phyloP scores from a whole-genome alignment of 1,284 basidiomycete species.

The Cryptococcus floricola region DNA sequence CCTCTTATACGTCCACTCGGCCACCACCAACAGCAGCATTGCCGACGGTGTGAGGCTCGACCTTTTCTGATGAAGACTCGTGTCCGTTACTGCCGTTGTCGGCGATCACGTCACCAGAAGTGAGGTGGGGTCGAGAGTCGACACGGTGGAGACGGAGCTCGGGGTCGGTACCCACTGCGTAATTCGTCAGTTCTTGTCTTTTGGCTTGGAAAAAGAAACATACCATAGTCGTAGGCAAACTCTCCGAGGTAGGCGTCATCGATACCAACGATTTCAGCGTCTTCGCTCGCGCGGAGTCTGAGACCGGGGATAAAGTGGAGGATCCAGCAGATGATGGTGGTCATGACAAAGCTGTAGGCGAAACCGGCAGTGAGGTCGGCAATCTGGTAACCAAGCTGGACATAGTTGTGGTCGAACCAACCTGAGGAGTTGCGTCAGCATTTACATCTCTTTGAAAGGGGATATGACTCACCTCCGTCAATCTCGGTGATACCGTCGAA shows the following conservation, averaged over 20 bases:
- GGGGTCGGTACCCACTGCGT: constrained; percentile 54
- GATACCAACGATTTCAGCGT: constrained; percentile 85
- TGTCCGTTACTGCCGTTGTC: constrained; percentile 1
- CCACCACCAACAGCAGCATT: constrained; percentile 25
- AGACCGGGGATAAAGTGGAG: constrained; percentile 90
- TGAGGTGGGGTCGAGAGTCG: constrained; percentile 29
- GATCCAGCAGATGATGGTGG: constrained; percentile 80
- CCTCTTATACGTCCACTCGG: constrained; percentile 20
- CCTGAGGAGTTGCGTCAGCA: background rate
- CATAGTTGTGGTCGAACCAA: constrained; percentile 55
- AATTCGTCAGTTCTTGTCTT: background rate
- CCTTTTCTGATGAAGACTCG: constrained; percentile 10
- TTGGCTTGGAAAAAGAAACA: constrained; percentile 21
- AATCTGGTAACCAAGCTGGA: constrained; percentile 69
- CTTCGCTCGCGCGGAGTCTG: constrained; percentile 71
- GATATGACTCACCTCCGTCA: constrained; percentile 78
- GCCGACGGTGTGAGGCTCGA: constrained; percentile 9
- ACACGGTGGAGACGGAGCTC: constrained; percentile 52
- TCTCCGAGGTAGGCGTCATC: constrained; percentile 94
- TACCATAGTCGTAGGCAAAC: constrained; percentile 86
- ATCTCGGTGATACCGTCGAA: constrained; percentile 76
- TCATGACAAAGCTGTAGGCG: constrained; percentile 71
- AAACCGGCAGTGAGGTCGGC: constrained; percentile 68
- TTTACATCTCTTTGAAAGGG: background rate
- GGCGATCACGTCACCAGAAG: constrained; percentile 25